A percentile compares a stretch with the other conserved stretches of the same genome.
Evolutionary conservation across 139 green algal genomes (phyloP).

Genomic region (Closterium sp.): DNA sequence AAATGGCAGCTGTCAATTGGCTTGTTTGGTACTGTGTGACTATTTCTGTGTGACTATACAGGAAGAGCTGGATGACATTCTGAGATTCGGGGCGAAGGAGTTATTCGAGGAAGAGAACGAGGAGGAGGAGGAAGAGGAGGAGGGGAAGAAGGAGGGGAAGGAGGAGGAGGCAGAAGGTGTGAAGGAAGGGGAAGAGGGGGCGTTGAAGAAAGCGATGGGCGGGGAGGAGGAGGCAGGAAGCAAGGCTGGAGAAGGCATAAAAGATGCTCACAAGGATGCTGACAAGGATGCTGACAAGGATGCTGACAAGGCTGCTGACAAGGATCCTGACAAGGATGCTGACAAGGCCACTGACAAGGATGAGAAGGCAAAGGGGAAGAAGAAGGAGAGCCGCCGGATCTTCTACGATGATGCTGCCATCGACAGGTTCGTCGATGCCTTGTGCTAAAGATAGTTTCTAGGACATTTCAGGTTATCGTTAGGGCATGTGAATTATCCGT

Average conservation of each 20-base stretch:
- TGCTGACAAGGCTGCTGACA: neutral
- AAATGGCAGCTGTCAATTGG: no score
- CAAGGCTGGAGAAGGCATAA: neutral
- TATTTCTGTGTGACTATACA: conserved; percentile 46
- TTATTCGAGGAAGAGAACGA: conserved; percentile 39
- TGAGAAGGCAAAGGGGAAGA: neutral
- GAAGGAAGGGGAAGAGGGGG: neutral
- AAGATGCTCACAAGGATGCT: neutral
- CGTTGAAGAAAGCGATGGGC: neutral
- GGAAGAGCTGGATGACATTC: conserved; percentile 80
- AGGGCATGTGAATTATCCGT: no score
- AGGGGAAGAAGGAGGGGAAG: neutral
- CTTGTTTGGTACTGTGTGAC: no score
- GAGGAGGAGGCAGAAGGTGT: neutral
- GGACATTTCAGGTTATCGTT: no score
- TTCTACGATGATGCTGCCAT: conserved; percentile 76
- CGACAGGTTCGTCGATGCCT: conserved; percentile 43
- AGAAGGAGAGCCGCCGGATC: conserved; percentile 54
- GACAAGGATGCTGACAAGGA: neutral
- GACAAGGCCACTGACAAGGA: neutral
- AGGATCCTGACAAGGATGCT: neutral
- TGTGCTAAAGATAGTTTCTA: no score
- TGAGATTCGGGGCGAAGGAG: conserved; percentile 62
- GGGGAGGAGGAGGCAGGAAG: neutral
- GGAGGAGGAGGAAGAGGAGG: conserved; percentile 6